A percentile compares a stretch with the other conserved stretches of the same genome.
Evolutionary conservation across 805 yeast genomes (phyloP).

Genomic region (Ogataea degrootiae): DNA sequence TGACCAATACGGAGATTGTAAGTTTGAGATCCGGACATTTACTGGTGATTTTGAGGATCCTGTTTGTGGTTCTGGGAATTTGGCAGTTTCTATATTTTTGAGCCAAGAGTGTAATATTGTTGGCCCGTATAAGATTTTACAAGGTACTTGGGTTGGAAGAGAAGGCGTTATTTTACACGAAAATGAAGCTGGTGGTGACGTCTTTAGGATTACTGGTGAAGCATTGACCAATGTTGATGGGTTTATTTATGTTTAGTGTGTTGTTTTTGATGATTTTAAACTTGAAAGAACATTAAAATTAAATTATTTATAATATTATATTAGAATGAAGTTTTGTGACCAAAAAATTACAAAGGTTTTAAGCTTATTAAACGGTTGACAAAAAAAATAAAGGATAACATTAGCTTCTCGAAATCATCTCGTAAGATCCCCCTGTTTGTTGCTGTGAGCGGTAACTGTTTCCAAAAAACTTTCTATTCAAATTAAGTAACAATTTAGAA

Average conservation of each 20-base stretch:
- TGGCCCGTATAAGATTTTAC: not conserved
- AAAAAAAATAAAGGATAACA: not conserved
- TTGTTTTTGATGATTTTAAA: not conserved
- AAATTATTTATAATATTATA: not conserved
- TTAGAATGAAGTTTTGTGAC: not conserved
- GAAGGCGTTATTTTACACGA: not conserved
- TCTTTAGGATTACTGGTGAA: not conserved
- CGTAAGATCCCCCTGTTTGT: not conserved
- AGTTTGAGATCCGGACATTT: constrained; percentile 39
- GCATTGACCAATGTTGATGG: not conserved
- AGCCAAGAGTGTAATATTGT: not conserved
- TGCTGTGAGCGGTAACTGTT: no score
- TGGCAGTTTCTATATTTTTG: not conserved
- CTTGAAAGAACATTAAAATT: no score
- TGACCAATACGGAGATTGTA: constrained; percentile 15
- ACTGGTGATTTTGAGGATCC: constrained; percentile 46
- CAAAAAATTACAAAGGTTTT: no score
- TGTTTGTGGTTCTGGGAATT: constrained; percentile 51
- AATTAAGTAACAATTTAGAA: not conserved
- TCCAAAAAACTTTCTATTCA: not conserved
- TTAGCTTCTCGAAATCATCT: not conserved
- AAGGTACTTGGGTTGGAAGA: not conserved
- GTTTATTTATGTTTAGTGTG: not conserved
- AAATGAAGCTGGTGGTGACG: not conserved
- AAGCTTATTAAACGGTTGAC: no score